These are phyloP conservation scores for Pythium vanterpoolii DNA, from an alignment of 352 stramenopile genomes.

Conservation along the genomic window DNA sequence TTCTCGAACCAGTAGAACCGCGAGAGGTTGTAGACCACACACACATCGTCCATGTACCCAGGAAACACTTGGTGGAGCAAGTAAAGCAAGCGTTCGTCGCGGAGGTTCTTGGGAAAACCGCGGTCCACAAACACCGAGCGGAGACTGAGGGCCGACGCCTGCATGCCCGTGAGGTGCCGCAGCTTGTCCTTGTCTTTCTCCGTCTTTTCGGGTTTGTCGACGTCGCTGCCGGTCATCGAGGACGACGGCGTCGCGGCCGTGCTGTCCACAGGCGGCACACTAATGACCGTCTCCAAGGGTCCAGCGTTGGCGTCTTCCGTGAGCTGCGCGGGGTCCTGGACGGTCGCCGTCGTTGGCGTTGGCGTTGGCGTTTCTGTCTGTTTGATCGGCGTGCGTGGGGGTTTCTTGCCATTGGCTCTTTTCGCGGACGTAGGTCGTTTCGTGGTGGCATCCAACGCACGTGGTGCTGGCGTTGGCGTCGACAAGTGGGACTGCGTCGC, in stretches of 20 bases:
- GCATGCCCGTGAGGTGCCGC: constrained; percentile 76
- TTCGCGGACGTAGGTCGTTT: neutral
- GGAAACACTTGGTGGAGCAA: constrained; percentile 82
- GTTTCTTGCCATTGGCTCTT: constrained; percentile 3
- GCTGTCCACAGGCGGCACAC: too few species aligned
- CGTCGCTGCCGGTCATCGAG: neutral
- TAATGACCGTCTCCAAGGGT: too few species aligned
- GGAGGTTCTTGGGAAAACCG: constrained; percentile 67
- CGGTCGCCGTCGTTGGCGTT: neutral
- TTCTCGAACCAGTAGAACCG: constrained; percentile 66
- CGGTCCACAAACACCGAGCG: constrained; percentile 79
- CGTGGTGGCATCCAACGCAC: neutral
- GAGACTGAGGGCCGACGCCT: constrained; percentile 67
- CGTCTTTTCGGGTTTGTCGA: neutral
- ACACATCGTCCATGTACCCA: constrained; percentile 75
- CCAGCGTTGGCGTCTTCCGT: constrained; percentile 15
- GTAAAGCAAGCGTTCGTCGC: constrained; percentile 71
- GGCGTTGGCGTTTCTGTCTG: neutral
- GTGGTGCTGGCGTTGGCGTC: neutral
- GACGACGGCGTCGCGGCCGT: neutral
- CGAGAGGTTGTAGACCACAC: constrained; percentile 77
- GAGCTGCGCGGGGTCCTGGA: constrained; percentile 12
- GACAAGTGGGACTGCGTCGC: neutral
- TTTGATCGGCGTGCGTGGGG: constrained; percentile 17
- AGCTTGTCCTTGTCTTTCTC: constrained; percentile 10